Conservation (phyloP, 2,329 filamentous ascomycete genomes). For the Fusarium keratoplasticum region DNA sequence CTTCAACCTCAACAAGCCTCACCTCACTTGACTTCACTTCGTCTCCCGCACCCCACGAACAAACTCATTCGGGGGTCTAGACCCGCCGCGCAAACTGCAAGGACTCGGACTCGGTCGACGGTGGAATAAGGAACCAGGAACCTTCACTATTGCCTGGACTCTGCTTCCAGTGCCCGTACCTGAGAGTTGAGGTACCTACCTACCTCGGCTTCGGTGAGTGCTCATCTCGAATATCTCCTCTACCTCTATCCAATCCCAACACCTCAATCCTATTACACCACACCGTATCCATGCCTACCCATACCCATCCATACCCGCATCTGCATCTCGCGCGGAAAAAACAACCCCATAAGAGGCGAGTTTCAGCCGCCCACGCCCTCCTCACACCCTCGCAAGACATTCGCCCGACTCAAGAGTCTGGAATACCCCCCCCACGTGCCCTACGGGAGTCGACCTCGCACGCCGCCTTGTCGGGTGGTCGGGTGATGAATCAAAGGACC, state of each 20-base stretch:
- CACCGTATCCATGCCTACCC: constrained; percentile 11
- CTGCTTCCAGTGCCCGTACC: constrained; percentile 25
- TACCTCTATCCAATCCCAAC: constrained; percentile 12
- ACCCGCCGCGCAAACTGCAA: constrained; percentile 3
- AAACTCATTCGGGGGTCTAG: constrained; percentile 1
- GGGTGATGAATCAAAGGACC: constrained; percentile 37
- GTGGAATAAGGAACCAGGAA: background rate
- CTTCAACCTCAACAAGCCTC: constrained; percentile 24
- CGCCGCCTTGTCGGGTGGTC: constrained; percentile 28
- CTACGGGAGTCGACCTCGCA: constrained; percentile 36
- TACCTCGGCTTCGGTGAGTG: constrained; percentile 39
- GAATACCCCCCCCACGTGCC: constrained; percentile 41
- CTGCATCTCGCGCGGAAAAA: constrained; percentile 20
- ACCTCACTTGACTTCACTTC: constrained; percentile 20
- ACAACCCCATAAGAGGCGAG: constrained; percentile 1
- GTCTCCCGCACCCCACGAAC: constrained; percentile 14
- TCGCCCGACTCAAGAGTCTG: constrained; percentile 17
- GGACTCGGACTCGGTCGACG: background rate
- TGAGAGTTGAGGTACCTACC: constrained; percentile 3
- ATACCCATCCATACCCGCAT: constrained; percentile 9
- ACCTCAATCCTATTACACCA: constrained; percentile 27
- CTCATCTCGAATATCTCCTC: constrained; percentile 15
- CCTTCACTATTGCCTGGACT: constrained; percentile 3
- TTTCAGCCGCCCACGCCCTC: constrained; percentile 8
- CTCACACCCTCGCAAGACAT: constrained; percentile 19